A percentile compares a stretch with the other conserved stretches of the same genome.
Evolutionary conservation across 345 rosid species (phyloP).

Genomic region (Rhodamnia argentea): DNA sequence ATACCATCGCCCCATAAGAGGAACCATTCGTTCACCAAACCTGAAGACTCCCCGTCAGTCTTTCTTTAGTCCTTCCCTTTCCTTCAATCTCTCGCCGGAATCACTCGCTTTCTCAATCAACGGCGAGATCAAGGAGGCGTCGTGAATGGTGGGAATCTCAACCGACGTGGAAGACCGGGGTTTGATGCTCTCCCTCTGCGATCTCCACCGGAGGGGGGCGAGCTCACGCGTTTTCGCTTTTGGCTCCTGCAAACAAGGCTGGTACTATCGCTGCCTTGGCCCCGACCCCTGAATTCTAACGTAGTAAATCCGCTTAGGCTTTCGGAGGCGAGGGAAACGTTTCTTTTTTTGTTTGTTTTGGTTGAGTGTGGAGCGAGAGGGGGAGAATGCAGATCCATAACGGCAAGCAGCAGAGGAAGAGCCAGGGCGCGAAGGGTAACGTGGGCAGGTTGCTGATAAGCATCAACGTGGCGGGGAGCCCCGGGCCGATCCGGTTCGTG

Average conservation of each 20-base stretch:
- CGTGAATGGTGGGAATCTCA: conserved; percentile 93
- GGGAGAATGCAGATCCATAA: conserved; percentile 60
- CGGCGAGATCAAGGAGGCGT: conserved; percentile 1
- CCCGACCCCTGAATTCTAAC: conserved; percentile 57
- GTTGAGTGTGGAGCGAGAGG: not conserved
- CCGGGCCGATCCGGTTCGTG: conserved; percentile 92
- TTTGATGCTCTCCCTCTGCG: conserved; percentile 69
- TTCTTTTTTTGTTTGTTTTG: not conserved
- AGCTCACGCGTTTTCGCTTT: conserved; percentile 66
- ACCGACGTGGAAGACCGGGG: conserved; percentile 4
- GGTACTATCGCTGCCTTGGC: conserved; percentile 98
- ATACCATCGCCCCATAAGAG: not conserved
- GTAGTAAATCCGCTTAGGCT: not conserved
- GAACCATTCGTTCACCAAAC: not conserved
- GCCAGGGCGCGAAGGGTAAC: conserved; percentile 22
- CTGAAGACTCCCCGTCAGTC: not conserved
- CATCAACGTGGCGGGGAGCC: conserved; percentile 79
- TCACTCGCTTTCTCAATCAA: not conserved
- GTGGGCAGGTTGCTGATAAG: conserved; percentile 55
- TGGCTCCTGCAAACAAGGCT: conserved; percentile 96
- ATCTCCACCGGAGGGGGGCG: conserved; percentile 61
- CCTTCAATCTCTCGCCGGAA: not conserved
- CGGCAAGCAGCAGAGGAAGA: conserved; percentile 52
- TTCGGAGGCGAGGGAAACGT: not conserved
- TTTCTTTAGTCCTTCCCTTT: not conserved